Base-by-base conservation (phyloP, 2,329 filamentous ascomycete genomes). In the Colletotrichum siamense region DNA sequence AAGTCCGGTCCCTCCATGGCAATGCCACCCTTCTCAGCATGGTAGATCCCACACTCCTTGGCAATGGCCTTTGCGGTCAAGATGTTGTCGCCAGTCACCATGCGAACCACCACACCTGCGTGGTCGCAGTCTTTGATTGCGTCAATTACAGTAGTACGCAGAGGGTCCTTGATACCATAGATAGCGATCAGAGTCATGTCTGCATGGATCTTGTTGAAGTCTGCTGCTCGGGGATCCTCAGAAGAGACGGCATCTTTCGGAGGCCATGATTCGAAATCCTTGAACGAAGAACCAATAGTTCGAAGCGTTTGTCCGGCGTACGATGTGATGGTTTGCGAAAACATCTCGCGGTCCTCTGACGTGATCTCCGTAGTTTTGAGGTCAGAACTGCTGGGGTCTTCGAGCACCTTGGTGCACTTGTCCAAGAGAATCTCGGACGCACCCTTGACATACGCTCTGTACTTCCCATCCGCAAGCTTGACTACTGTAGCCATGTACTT, bases 401-500 rank as follows among this genome's bases (percentile, higher is more conserved):
- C 74, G 24, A 79, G 76, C 22, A 83, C 83, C 10, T 86, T 85
- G 55, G 65, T 74, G 44, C 87, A 88, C 75, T 87, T 86, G 12
- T 80, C 81, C 28, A 89, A 81, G 71, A 90, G 77, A 22, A 90
- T 87, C 76, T 90, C 89, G 2, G 89, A 88, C 2, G 89, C 89
- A 49, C 89, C 89, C 80, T 90, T 90, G 70, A 90, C 87, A 67
- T 87, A 79, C 84, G 94, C 87, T 28, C 92, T 87, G 81, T 91
- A 93, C 39, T 87, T 89, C 28, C 88, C 88, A 74, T 90, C 86
- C 22, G 85, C 81, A 30, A 92, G 80, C 82, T 91, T 91, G 73
- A 92, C 84, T 9, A 94, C 89, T 59, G 91, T 90, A 22, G 88
- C 93, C 89, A 94, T 95, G 83, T 92, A 95, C 82, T 95, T 95